phyloP scores from a whole-genome alignment of 805 yeast species.

The Ogataea allantospora region DNA sequence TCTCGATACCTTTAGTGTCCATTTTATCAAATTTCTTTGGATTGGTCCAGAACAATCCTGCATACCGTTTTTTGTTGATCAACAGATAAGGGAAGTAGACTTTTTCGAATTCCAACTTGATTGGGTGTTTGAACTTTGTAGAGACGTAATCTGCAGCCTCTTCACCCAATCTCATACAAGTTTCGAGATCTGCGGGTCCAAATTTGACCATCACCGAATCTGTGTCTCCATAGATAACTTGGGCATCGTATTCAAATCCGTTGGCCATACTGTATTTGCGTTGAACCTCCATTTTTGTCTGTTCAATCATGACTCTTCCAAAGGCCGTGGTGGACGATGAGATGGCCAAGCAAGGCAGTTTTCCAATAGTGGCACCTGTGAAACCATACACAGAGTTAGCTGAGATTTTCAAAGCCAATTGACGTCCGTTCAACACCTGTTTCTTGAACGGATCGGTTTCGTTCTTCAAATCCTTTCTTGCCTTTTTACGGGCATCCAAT shows the following conservation, averaged over 20 bases:
- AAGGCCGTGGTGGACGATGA: constrained; percentile 94
- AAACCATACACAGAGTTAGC: constrained; percentile 99
- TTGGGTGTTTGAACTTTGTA: constrained; percentile 74
- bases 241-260: constrained; percentile 81
- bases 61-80: constrained; percentile 95
- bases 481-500: constrained; percentile 87
- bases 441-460: constrained; percentile 93
- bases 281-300: constrained; percentile 84
- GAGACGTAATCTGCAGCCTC: constrained; percentile 93
- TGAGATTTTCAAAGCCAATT: constrained; percentile 90
- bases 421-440: constrained; percentile 95
- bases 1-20: constrained; percentile 98
- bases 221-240: constrained; percentile 96
- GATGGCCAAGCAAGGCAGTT: constrained; percentile 92
- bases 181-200: constrained; percentile 75
- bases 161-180: constrained; percentile 88
- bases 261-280: constrained; percentile 73
- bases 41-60: constrained; percentile 94
- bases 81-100: constrained; percentile 92
- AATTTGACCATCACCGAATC: constrained; percentile 99
- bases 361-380: constrained; percentile 98
- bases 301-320: constrained; percentile 96
- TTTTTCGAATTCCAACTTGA: constrained; percentile 93
- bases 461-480: constrained; percentile 83
- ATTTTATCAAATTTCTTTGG: constrained; percentile 91